Evolutionary conservation across 148 eudicot species (phyloP).

Genomic region (Chenopodium formosanum): DNA sequence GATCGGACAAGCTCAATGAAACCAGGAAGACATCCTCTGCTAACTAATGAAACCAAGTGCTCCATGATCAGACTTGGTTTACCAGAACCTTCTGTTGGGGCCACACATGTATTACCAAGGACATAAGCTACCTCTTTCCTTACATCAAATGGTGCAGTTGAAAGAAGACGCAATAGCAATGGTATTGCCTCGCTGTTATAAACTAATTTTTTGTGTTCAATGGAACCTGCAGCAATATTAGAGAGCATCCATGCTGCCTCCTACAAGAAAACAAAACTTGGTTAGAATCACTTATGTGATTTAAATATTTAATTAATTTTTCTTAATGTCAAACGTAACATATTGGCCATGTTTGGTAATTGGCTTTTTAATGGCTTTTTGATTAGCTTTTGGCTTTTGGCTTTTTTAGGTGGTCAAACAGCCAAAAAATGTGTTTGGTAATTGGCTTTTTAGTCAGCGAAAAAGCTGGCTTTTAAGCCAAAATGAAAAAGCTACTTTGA

Average conservation of each 20-base stretch:
- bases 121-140: constrained; percentile 91
- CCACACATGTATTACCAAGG: constrained; percentile 88
- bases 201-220: constrained; percentile 69
- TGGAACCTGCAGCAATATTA: constrained; percentile 87
- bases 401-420: no score
- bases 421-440: no score
- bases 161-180: constrained; percentile 55
- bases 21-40: constrained; percentile 74
- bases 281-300: neutral
- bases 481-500: no score
- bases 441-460: no score
- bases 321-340: neutral
- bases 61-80: constrained; percentile 68
- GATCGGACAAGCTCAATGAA: constrained; percentile 80
- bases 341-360: no score
- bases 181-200: constrained; percentile 68
- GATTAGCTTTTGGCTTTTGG: no score
- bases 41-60: constrained; percentile 77
- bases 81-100: constrained; percentile 64
- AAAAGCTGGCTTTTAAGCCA: no score
- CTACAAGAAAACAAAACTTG: constrained; percentile 33
- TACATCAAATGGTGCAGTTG: constrained; percentile 80
- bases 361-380: no score
- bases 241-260: constrained; percentile 98
- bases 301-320: neutral